Evolutionary conservation across 208 protist genomes (phyloP).

Genomic region (Wallacemonas sp.): DNA sequence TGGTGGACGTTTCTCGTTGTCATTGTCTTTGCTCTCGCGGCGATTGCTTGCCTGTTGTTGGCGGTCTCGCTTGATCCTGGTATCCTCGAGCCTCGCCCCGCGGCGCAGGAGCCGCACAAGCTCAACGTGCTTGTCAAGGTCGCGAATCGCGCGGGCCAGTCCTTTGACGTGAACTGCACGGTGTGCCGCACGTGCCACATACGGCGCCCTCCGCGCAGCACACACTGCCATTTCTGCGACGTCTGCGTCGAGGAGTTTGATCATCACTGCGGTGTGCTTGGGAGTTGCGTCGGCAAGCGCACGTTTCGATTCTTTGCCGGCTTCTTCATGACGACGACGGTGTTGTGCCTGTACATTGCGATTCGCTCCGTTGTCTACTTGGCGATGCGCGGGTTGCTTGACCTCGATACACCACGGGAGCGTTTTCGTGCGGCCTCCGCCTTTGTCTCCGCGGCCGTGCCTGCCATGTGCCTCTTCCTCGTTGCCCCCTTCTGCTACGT

Average conservation of each 20-base stretch:
- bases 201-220: conserved; percentile 66
- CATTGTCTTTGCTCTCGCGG: conserved; percentile 21
- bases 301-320: conserved; percentile 84
- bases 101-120: conserved; percentile 6
- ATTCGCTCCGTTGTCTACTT: conserved; percentile 46
- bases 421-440: conserved; percentile 25
- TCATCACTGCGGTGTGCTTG: conserved; percentile 81
- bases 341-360: conserved; percentile 37
- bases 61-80: conserved; percentile 70
- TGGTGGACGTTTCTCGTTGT: conserved; percentile 46
- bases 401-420: conserved; percentile 4
- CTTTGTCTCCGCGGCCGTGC: not conserved
- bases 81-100: conserved; percentile 54
- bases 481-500: conserved; percentile 32
- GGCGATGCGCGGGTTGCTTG: conserved; percentile 7
- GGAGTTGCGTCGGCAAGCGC: conserved; percentile 73
- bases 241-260: conserved; percentile 87
- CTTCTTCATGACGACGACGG: conserved; percentile 55
- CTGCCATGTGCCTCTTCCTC: conserved; percentile 10
- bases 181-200: conserved; percentile 85
- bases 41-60: conserved; percentile 47
- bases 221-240: conserved; percentile 80
- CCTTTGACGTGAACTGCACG: conserved; percentile 38
- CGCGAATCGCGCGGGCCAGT: conserved; percentile 26
- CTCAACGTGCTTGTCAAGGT: conserved; percentile 11